Conservation (phyloP, 2,329 filamentous ascomycete species). For the Alternaria conjuncta region DNA sequence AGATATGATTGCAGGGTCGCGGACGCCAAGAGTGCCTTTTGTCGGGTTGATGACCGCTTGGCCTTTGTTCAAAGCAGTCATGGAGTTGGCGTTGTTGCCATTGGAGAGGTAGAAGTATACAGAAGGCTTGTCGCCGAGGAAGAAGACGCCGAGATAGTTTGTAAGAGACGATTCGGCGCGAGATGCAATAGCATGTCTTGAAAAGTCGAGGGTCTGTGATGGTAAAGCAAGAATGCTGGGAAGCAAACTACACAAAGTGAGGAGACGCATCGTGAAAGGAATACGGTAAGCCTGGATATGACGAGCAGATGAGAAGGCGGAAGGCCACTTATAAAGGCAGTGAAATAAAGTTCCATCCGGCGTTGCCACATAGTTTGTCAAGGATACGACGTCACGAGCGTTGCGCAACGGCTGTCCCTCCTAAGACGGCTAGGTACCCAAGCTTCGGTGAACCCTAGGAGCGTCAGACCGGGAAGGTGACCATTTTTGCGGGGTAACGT, state of each 20-base stretch:
- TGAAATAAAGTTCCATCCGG: neutral
- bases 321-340: neutral
- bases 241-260: conserved; percentile 10
- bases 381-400: neutral
- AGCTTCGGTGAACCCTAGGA: neutral
- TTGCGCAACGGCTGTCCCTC: neutral
- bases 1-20: conserved; percentile 59
- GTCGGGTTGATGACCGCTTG: conserved; percentile 58
- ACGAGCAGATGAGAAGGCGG: neutral
- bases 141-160: conserved; percentile 63
- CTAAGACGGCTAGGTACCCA: neutral
- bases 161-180: conserved; percentile 50
- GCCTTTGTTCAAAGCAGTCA: conserved; percentile 58
- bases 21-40: conserved; percentile 59
- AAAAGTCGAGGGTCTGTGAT: conserved; percentile 29
- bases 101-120: conserved; percentile 63
- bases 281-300: neutral
- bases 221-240: conserved; percentile 22
- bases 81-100: conserved; percentile 58
- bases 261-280: conserved; percentile 22
- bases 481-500: neutral
- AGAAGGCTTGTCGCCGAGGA: conserved; percentile 60
- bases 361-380: neutral
- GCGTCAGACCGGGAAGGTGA: neutral
- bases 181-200: conserved; percentile 18